Conservation (phyloP, 257 asterid species). For the Solanum sparsipilum region DNA sequence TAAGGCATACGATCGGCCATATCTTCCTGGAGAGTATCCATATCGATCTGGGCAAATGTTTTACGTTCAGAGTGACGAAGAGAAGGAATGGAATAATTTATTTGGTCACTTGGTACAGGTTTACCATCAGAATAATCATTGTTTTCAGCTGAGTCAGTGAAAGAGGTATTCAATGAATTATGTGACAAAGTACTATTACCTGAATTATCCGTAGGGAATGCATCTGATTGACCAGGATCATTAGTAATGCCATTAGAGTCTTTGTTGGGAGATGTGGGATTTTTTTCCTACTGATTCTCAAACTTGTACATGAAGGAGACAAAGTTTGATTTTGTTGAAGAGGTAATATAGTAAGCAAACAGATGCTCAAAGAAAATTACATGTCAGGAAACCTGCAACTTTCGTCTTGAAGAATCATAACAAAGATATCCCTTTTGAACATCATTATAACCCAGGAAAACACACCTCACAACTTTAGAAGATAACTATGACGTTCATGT, state of each 20-base stretch:
- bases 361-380: not conserved
- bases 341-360: not conserved
- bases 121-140: not conserved
- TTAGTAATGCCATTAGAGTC: not conserved
- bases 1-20: not conserved
- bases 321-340: not conserved
- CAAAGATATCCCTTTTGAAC: not conserved
- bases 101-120: not conserved
- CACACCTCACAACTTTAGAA: not conserved
- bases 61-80: not conserved
- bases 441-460: no score
- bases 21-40: not conserved
- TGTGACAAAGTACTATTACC: not conserved
- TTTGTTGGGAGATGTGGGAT: not conserved
- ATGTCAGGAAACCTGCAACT: no score
- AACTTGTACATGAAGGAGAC: not conserved
- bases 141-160: not conserved
- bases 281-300: not conserved
- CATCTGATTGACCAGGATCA: not conserved
- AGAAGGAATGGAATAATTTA: not conserved
- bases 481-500: not conserved
- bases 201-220: not conserved
- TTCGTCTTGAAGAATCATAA: not conserved
- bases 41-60: not conserved
- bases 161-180: not conserved